phyloP scores from a whole-genome alignment of 2,329 filamentous ascomycete genomes.

The Pezicula rhizophila region DNA sequence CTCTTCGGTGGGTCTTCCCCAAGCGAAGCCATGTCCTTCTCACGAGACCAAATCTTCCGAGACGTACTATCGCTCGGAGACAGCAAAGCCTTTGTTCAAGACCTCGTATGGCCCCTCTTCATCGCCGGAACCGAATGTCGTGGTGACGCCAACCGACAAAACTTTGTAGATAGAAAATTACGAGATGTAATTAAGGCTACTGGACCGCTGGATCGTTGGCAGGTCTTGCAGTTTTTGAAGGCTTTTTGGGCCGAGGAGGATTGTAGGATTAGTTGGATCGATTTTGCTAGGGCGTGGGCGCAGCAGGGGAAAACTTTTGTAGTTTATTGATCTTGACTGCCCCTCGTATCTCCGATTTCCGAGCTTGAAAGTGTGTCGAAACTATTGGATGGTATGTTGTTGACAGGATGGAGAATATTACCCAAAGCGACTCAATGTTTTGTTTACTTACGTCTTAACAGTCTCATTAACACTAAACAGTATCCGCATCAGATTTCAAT shows the following conservation, averaged over 20 bases:
- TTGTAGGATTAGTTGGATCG: slow-evolving; percentile 1
- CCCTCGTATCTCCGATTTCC: too few species aligned
- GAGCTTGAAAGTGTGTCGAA: too few species aligned
- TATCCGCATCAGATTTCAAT: too few species aligned
- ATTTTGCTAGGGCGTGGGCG: slow-evolving; percentile 3
- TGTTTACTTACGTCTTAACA: too few species aligned
- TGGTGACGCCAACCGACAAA: neutral
- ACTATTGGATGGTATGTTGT: too few species aligned
- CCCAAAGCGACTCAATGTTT: too few species aligned
- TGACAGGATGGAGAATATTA: too few species aligned
- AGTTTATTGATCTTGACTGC: neutral
- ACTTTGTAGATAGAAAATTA: slow-evolving; percentile 1
- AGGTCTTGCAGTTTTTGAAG: slow-evolving; percentile 2
- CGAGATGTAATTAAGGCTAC: slow-evolving; percentile 2
- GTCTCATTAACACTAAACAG: too few species aligned
- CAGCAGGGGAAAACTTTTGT: slow-evolving; percentile 2
- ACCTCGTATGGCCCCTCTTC: slow-evolving; percentile 5
- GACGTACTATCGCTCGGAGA: neutral
- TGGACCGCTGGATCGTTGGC: neutral
- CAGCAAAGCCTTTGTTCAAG: slow-evolving; percentile 1
- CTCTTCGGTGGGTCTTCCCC: neutral
- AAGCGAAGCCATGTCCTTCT: neutral
- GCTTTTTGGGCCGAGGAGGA: slow-evolving; percentile 1
- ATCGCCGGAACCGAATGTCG: slow-evolving; percentile 4
- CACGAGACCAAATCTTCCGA: neutral